Evolutionary conservation across 768 basidiomycete genomes (phyloP).

Genomic region (Tricholoma matsutake): DNA sequence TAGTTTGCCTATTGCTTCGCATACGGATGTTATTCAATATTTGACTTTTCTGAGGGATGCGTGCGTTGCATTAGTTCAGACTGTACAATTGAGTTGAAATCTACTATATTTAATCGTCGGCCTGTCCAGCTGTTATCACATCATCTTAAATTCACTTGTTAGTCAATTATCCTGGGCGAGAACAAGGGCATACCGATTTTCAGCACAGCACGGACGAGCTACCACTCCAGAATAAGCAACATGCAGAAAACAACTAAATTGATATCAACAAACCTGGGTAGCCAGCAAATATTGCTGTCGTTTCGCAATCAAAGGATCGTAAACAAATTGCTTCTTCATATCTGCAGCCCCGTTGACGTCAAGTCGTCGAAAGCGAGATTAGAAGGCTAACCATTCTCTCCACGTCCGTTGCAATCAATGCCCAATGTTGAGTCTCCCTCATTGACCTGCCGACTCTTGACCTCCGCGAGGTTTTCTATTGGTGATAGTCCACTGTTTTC

Average conservation of each 20-base stretch:
- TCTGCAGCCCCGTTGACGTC: conserved; percentile 45
- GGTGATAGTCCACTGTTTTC: conserved; percentile 97
- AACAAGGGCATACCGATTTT: conserved; percentile 66
- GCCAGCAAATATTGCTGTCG: conserved; percentile 95
- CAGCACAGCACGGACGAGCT: conserved; percentile 83
- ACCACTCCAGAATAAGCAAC: conserved; percentile 9
- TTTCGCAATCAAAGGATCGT: conserved; percentile 96
- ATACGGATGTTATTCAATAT: too few species aligned
- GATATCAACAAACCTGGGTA: conserved; percentile 67
- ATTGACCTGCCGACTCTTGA: conserved; percentile 88
- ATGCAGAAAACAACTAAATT: neutral
- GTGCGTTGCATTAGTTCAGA: neutral
- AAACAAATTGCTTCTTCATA: conserved; percentile 97
- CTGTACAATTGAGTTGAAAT: neutral
- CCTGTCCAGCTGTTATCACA: conserved; percentile 70
- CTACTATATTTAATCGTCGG: conserved; percentile 49
- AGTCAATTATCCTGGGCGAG: neutral
- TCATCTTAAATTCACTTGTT: conserved; percentile 48
- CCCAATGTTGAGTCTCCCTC: conserved; percentile 86
- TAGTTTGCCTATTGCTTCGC: too few species aligned
- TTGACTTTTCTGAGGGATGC: too few species aligned
- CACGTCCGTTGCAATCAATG: conserved; percentile 86
- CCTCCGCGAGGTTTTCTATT: conserved; percentile 94
- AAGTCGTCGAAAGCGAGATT: neutral
- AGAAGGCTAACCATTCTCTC: conserved; percentile 71